These are phyloP conservation scores for Cryomyces antarcticus DNA, from an alignment of 495 filamentous ascomycete genomes.

Conservation along the genomic window DNA sequence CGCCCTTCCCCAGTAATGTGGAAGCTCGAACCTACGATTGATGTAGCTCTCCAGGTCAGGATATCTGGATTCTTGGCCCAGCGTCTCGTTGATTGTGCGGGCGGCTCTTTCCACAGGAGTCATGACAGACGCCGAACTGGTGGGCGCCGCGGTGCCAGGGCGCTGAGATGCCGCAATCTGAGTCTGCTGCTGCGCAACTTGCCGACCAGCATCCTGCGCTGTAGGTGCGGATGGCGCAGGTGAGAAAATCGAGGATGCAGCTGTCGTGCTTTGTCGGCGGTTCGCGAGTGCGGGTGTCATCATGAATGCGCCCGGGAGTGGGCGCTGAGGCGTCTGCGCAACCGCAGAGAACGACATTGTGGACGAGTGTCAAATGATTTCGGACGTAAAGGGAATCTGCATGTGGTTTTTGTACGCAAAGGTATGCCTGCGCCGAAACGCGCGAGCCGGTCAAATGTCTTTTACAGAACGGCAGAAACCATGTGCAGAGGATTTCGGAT, in stretches of 20 bases:
- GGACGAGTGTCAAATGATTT: too few relatives aligned
- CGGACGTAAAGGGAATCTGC: too few relatives aligned
- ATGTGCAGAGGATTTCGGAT: too few relatives aligned
- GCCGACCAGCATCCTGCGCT: background rate
- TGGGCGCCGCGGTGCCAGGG: slow-evolving; percentile 21
- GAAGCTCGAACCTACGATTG: slow-evolving; percentile 42
- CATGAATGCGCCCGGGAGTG: slow-evolving; percentile 16
- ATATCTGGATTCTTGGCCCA: slow-evolving; percentile 56
- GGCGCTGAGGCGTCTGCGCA: slow-evolving; percentile 12
- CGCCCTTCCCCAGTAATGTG: background rate
- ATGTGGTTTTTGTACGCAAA: too few relatives aligned
- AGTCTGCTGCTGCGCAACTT: background rate
- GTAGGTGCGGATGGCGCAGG: background rate
- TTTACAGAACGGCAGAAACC: too few relatives aligned
- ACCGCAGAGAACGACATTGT: background rate
- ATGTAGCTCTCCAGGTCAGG: slow-evolving; percentile 82
- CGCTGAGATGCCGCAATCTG: slow-evolving; percentile 12
- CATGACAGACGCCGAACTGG: slow-evolving; percentile 11
- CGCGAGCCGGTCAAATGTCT: too few relatives aligned
- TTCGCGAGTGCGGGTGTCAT: slow-evolving; percentile 14
- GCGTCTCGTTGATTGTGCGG: slow-evolving; percentile 58
- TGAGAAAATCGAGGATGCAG: background rate
- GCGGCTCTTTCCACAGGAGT: slow-evolving; percentile 62
- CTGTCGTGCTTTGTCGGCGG: background rate
- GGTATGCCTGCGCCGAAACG: too few relatives aligned